phyloP scores from a whole-genome alignment of 2,329 filamentous ascomycete species.

The Paracoccidioides lutzii region DNA sequence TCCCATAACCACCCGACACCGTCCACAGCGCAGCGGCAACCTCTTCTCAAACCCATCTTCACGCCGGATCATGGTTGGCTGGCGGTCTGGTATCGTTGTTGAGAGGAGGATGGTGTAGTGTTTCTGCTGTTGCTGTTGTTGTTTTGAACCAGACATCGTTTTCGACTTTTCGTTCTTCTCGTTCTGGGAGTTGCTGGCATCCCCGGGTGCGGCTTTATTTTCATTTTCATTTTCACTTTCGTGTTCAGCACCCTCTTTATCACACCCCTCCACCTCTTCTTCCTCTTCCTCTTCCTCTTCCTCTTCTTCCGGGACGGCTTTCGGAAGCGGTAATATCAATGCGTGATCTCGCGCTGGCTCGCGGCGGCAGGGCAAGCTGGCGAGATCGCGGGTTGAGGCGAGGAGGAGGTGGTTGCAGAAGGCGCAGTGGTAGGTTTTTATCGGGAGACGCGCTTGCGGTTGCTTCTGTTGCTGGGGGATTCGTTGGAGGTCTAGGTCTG shows the following conservation, averaged over 20 bases:
- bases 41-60: conserved; percentile 58
- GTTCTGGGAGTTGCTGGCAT: neutral
- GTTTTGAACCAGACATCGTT: neutral
- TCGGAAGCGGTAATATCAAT: conserved; percentile 43
- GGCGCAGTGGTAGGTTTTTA: conserved; percentile 47
- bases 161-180: neutral
- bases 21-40: conserved; percentile 43
- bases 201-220: neutral
- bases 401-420: conserved; percentile 54
- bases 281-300: conserved; percentile 5
- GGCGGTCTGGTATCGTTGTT: conserved; percentile 35
- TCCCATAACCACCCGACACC: conserved; percentile 49
- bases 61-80: conserved; percentile 40
- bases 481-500: neutral
- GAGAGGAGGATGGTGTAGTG: conserved; percentile 41
- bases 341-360: conserved; percentile 40
- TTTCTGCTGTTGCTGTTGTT: conserved; percentile 2
- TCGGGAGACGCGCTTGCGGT: conserved; percentile 14
- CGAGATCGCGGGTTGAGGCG: conserved; percentile 39
- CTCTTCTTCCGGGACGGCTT: conserved; percentile 4
- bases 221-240: conserved; percentile 9
- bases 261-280: conserved; percentile 8
- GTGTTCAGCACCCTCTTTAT: conserved; percentile 2
- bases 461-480: neutral
- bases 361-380: conserved; percentile 40